A percentile compares a stretch with the other conserved stretches of the same genome.
phyloP scores from a whole-genome alignment of 2,329 filamentous ascomycete genomes.

The Aspergillus ibericus region DNA sequence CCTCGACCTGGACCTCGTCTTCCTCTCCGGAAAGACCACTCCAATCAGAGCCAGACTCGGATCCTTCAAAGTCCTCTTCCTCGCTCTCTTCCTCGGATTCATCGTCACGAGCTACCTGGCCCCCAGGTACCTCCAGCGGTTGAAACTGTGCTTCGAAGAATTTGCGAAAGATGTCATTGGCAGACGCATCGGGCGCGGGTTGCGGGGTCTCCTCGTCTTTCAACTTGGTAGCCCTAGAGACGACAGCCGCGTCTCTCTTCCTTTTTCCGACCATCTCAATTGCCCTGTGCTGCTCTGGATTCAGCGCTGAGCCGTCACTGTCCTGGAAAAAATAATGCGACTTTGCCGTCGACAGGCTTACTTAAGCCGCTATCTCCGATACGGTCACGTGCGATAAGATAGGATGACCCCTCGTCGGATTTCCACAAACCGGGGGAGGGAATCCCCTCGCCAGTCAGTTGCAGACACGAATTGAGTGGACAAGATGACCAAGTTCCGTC shows the following conservation, averaged over 20 bases:
- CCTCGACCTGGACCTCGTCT: slow-evolving; percentile 51
- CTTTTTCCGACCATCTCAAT: slow-evolving; percentile 48
- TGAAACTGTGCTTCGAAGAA: slow-evolving; percentile 89
- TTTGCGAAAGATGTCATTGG: slow-evolving; percentile 73
- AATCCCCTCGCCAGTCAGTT: neutral
- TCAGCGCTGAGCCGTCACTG: neutral
- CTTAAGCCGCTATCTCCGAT: slow-evolving; percentile 2
- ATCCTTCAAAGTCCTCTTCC: slow-evolving; percentile 27
- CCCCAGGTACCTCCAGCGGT: slow-evolving; percentile 56
- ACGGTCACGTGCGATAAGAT: slow-evolving; percentile 44
- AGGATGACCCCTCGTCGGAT: slow-evolving; percentile 20
- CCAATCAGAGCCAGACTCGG: slow-evolving; percentile 56
- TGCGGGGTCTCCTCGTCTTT: slow-evolving; percentile 25
- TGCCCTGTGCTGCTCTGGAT: slow-evolving; percentile 6
- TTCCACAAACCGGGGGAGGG: slow-evolving; percentile 12
- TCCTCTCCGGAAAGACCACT: slow-evolving; percentile 61
- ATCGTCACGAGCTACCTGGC: slow-evolving; percentile 10
- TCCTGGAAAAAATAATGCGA: neutral
- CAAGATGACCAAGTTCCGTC: slow-evolving; percentile 89
- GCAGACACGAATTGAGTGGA: neutral
- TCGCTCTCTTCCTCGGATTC: slow-evolving; percentile 23
- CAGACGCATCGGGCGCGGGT: slow-evolving; percentile 48
- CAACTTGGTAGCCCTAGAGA: slow-evolving; percentile 24
- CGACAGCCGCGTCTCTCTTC: slow-evolving; percentile 45
- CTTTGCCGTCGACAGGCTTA: neutral